Evolutionary conservation across 345 rosid species (phyloP), one percentile per base, ranked within the genome.

Genomic region (Hibiscus mutabilis): DNA sequence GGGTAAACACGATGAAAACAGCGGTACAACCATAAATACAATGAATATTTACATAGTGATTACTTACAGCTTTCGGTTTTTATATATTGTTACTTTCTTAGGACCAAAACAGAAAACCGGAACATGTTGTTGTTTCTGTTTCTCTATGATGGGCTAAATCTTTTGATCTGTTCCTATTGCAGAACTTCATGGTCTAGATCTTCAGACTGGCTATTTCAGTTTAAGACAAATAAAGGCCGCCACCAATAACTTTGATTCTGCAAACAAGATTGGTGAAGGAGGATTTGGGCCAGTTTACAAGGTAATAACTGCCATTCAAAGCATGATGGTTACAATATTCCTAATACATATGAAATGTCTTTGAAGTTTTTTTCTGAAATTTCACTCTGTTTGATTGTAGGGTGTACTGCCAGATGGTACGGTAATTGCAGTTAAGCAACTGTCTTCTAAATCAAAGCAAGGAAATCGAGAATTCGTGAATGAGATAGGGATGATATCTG

Each of bases 271-370:
- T 10, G 97, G 92, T 51, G 97, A 93, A 84, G 97, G 98, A 83
- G 97, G 93, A 47, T 93, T 93, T 73, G 93, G 97, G 44, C 88
- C 95, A 10, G 98, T 93, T 56, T 89, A 82, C 84, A 90, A 89
- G 94, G 95, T 92, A 80, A 74, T 19, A 19, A 66, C 37, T 10
- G n/a, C 21, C n/a, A 55, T 77, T 53, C 6, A 25, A 33, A 60
- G 1, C 56, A 18, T 33, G 24, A 58, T 16, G 21, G 13, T 33
- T 16, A 16, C 56, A 24, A 29, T 15, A 22, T 66, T 46, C 7
- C 27, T 18, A n/a, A n/a, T 21, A 49, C 37, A 24, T 3, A 19
- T 35, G 9, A 40, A 5, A 14, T 65, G 44, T 40, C 19, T 9
- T 1, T 6, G 2, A 6, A 12, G 9, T 44, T 44, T 44, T 18